Evolutionary conservation across 176 grass and related monocot genomes (phyloP), one percentile per base, ranked within the genome.

Genomic region (Aegilops sharonensis): DNA sequence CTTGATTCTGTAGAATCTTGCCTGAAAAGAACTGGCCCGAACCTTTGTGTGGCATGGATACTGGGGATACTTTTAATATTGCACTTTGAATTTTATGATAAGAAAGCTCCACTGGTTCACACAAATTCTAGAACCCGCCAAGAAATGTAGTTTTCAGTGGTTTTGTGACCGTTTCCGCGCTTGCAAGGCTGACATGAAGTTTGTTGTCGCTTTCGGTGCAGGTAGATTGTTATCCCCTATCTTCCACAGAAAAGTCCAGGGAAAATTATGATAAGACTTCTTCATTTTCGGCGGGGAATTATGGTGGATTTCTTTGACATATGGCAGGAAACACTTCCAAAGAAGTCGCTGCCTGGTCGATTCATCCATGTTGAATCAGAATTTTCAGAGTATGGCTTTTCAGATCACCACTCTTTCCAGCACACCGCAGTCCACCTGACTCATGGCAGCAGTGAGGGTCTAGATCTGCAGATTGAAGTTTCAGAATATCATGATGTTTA

Each of bases 261-360:
- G 50, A 54, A 56, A 20, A 8, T 56, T 20, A 7, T 0, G 17
- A 27, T 56, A 52, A 12, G 27, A 52, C 48, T 52, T 52, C 45
- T 52, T 52, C 45, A 17, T 15, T 52, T 5, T 15, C 1, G 2
- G 14, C 5, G 1, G 48, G 86, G 63, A 80, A 62, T 98, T 63
- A 89, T 98, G 95, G 89, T 89, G 48, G 88, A 95, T 7, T 98
- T 98, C 85, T 95, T 95, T 68, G 95, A 98, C 71, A 67, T 95
- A 84, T 98, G 93, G 95, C 91, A 86, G 81, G 93, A 98, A 52
- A 78, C 91, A 61, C 29, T 95, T 37, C 36, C 84, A 4, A 91
- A 91, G 79, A 95, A 92, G 52, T 84, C 85, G 20, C 78, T 98
- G 72, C 88, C 93, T 74, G 95, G 95, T 14, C 95, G 81, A 84